phyloP scores from a whole-genome alignment of 345 rosid species.

The Sisymbrium altissimum region DNA sequence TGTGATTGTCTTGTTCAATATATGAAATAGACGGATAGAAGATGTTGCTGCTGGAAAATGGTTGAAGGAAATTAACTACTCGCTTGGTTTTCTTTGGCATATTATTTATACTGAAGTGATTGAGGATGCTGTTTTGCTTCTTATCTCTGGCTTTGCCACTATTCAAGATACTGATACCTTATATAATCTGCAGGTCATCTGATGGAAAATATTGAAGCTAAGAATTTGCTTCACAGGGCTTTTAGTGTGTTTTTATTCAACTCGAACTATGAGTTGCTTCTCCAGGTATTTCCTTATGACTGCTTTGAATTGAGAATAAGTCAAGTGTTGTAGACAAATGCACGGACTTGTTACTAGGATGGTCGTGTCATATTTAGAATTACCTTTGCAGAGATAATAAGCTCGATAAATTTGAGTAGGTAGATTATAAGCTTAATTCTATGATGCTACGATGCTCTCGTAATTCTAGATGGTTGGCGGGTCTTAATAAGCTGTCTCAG shows the following conservation, averaged over 20 bases:
- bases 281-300: constrained; percentile 62
- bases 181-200: constrained; percentile 68
- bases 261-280: constrained; percentile 91
- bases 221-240: constrained; percentile 84
- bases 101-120: neutral
- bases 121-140: neutral
- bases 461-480: neutral
- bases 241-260: constrained; percentile 94
- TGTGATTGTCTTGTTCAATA: neutral
- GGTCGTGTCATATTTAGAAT: neutral
- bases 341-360: neutral
- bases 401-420: neutral
- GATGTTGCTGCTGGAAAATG: constrained; percentile 10
- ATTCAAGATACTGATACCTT: neutral
- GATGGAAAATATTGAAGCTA: constrained; percentile 87
- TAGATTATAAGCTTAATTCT: neutral
- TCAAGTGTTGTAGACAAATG: neutral
- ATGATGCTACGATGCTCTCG: constrained; percentile 1
- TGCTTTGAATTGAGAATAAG: constrained; percentile 2
- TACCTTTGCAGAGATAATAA: neutral
- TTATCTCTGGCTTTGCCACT: neutral
- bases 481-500: neutral
- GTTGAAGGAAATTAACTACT: neutral
- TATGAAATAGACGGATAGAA: neutral
- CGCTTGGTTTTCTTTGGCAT: neutral